Conservation (phyloP, 257 asterid species). For the Rauvolfia tetraphylla region DNA sequence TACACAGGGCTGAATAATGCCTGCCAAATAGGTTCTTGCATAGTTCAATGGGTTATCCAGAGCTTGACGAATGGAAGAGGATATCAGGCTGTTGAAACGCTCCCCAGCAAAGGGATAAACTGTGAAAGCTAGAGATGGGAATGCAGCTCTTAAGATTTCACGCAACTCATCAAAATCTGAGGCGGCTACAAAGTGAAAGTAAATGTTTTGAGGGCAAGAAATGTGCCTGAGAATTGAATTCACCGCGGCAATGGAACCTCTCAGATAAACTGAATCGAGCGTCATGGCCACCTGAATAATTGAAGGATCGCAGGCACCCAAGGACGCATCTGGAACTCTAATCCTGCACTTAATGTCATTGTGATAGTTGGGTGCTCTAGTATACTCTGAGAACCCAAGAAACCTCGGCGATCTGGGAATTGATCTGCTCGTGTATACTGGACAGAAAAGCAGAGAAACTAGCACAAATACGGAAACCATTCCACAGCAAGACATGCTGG, state of each 20-base stretch:
- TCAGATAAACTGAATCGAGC: constrained; percentile 51
- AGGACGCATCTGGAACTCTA: background rate
- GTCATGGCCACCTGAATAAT: constrained; percentile 57
- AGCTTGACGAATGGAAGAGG: constrained; percentile 57
- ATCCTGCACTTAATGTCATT: constrained; percentile 35
- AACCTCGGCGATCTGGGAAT: constrained; percentile 4
- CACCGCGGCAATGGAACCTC: constrained; percentile 70
- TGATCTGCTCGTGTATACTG: constrained; percentile 25
- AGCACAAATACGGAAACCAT: constrained; percentile 8
- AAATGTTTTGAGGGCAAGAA: constrained; percentile 55
- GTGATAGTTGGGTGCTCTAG: constrained; percentile 35
- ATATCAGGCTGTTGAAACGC: constrained; percentile 36
- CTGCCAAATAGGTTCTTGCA: constrained; percentile 60
- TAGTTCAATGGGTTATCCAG: constrained; percentile 62
- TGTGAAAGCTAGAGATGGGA: constrained; percentile 43
- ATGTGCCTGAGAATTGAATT: constrained; percentile 53
- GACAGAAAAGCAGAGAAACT: constrained; percentile 23
- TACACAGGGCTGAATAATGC: constrained; percentile 41
- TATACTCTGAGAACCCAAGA: constrained; percentile 17
- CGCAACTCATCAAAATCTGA: constrained; percentile 15
- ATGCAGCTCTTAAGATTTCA: constrained; percentile 29
- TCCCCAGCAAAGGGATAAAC: constrained; percentile 38
- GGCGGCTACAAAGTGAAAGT: constrained; percentile 50
- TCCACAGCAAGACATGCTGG: background rate
- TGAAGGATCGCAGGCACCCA: constrained; percentile 34